Evolutionary conservation across 495 filamentous ascomycete genomes (phyloP).

Genomic region (Neurospora tetraspora): DNA sequence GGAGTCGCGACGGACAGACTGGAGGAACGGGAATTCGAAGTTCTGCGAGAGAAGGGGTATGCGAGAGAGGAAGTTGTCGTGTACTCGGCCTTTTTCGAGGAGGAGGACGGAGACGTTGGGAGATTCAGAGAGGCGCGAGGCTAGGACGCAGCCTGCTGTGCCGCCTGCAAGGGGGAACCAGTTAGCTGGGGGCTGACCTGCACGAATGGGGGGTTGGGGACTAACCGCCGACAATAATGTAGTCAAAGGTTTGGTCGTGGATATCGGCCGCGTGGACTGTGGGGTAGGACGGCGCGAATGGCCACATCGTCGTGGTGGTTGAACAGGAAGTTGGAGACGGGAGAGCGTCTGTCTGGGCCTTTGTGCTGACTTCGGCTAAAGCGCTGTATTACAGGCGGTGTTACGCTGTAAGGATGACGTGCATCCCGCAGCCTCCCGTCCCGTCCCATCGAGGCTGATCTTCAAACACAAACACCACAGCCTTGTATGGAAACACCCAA

Average conservation of each 20-base stretch:
- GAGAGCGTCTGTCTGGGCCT: neutral
- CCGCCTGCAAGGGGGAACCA: constrained; percentile 14
- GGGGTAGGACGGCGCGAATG: constrained; percentile 9
- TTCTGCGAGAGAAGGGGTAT: constrained; percentile 17
- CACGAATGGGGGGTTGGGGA: neutral
- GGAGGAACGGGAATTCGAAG: constrained; percentile 8
- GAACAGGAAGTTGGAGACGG: neutral
- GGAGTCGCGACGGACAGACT: constrained; percentile 11
- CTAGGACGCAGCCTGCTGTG: constrained; percentile 40
- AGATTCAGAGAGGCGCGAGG: constrained; percentile 39
- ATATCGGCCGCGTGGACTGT: neutral
- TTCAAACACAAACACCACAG: neutral
- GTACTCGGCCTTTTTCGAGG: constrained; percentile 36
- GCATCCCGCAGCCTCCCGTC: neutral
- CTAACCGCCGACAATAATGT: constrained; percentile 22
- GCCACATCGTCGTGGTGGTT: constrained; percentile 9
- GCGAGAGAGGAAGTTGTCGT: constrained; percentile 20
- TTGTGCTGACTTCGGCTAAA: neutral
- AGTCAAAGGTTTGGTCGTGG: constrained; percentile 17
- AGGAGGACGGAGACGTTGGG: constrained; percentile 35
- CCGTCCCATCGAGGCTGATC: neutral
- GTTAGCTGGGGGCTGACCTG: neutral
- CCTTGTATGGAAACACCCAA: neutral
- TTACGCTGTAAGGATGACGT: neutral
- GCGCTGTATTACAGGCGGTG: neutral